A percentile compares a stretch with the other conserved stretches of the same genome.
Evolutionary conservation across 2,329 filamentous ascomycete genomes (phyloP).

Genomic region (Podosphaera aphanis): DNA sequence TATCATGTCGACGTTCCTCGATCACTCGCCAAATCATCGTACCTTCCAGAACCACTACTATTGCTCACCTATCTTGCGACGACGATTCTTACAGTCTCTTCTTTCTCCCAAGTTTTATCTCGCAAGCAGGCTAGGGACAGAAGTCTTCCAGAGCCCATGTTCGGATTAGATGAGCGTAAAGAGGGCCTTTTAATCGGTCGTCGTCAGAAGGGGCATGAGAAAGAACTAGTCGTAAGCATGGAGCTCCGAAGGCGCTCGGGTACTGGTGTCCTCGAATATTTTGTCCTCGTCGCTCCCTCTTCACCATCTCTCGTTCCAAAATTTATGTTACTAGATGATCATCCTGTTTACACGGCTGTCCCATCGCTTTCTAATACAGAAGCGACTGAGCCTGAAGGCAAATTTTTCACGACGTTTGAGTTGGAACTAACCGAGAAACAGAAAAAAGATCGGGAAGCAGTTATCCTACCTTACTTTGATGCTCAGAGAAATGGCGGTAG

Average conservation of each 20-base stretch:
- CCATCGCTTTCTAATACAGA: not conserved
- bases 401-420: slow-evolving; percentile 56
- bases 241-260: slow-evolving; percentile 50
- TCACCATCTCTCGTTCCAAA: slow-evolving; percentile 2
- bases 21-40: slow-evolving; percentile 19
- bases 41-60: slow-evolving; percentile 46
- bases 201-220: slow-evolving; percentile 19
- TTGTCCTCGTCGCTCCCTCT: slow-evolving; percentile 23
- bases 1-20: slow-evolving; percentile 66
- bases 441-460: slow-evolving; percentile 59
- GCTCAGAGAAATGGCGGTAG: slow-evolving; percentile 60
- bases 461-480: slow-evolving; percentile 90
- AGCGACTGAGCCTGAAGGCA: slow-evolving; percentile 17
- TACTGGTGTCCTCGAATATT: slow-evolving; percentile 27
- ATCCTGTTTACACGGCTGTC: slow-evolving; percentile 37
- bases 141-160: slow-evolving; percentile 51
- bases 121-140: slow-evolving; percentile 53
- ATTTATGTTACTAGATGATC: slow-evolving; percentile 45
- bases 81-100: slow-evolving; percentile 51
- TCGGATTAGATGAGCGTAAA: slow-evolving; percentile 51
- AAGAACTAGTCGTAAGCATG: slow-evolving; percentile 49
- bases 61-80: slow-evolving; percentile 73
- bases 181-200: slow-evolving; percentile 50
- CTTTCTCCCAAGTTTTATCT: slow-evolving; percentile 50
- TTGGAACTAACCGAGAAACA: slow-evolving; percentile 80